Evolutionary conservation across 164 flowering plant genomes (phyloP).

Genomic region (Sedum album): DNA sequence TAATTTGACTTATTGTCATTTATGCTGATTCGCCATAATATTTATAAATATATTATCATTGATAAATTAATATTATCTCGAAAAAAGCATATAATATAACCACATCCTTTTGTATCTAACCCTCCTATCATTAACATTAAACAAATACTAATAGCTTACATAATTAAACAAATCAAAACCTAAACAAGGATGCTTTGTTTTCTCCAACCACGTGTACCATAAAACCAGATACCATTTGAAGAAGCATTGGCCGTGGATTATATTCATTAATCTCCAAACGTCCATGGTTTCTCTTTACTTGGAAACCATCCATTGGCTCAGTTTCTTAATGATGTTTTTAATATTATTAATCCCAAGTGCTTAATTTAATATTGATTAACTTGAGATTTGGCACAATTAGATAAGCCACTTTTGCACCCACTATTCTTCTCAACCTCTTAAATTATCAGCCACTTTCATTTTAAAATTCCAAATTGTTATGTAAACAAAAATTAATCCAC

Average conservation of each 20-base stretch:
- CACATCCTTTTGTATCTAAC: too few species aligned
- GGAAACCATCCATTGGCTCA: neutral
- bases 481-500: too few species aligned
- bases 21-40: neutral
- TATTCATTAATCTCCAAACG: neutral
- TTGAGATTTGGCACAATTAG: neutral
- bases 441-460: neutral
- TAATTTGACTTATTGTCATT: neutral
- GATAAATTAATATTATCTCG: neutral
- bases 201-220: constrained; percentile 5
- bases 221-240: neutral
- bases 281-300: neutral
- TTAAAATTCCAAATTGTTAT: neutral
- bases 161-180: neutral
- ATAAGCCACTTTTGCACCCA: neutral
- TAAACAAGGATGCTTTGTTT: neutral
- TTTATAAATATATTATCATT: neutral
- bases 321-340: neutral
- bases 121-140: constrained; percentile 3
- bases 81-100: neutral
- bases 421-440: neutral
- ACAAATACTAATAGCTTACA: neutral
- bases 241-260: neutral
- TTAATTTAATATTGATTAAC: neutral
- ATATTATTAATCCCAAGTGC: neutral